These are phyloP conservation scores for Mycena vulgaris DNA, from an alignment of 768 basidiomycete genomes.

Conservation along the genomic window DNA sequence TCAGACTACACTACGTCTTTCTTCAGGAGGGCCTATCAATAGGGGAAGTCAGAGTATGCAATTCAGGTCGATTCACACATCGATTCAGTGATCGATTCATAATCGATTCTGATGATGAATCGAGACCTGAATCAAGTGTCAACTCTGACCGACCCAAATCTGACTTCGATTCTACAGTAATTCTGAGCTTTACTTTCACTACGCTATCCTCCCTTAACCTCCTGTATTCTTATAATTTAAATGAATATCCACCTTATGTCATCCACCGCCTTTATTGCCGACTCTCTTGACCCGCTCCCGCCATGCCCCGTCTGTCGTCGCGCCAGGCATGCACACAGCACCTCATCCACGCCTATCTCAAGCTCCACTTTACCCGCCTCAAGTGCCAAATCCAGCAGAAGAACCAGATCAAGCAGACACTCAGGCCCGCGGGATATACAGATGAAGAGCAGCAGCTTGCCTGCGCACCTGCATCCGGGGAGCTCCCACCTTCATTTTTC, in stretches of 20 bases:
- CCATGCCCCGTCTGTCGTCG: conserved; percentile 17
- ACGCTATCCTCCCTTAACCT: neutral
- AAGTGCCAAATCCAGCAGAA: conserved; percentile 10
- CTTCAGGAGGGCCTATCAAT: too few relatives aligned
- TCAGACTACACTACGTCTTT: too few relatives aligned
- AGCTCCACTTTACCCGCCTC: neutral
- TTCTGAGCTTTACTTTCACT: neutral
- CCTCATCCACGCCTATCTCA: neutral
- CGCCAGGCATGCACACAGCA: conserved; percentile 16
- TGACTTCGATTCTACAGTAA: too few relatives aligned
- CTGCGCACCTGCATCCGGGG: too few relatives aligned
- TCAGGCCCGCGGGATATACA: conserved; percentile 1
- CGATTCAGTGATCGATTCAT: conserved; percentile 3
- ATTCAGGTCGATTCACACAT: conserved; percentile 6
- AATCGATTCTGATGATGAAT: neutral
- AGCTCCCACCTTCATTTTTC: neutral
- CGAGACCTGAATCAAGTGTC: too few relatives aligned
- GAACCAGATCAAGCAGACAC: neutral
- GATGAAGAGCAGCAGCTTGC: conserved; percentile 3
- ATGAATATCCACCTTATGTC: neutral
- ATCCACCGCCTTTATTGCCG: neutral
- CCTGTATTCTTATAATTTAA: too few relatives aligned
- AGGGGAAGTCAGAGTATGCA: conserved; percentile 11
- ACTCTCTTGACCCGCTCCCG: neutral
- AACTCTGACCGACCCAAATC: neutral